Conservation (phyloP, 1,139 yeast genomes). For the Magnusiomyces fungicola region DNA sequence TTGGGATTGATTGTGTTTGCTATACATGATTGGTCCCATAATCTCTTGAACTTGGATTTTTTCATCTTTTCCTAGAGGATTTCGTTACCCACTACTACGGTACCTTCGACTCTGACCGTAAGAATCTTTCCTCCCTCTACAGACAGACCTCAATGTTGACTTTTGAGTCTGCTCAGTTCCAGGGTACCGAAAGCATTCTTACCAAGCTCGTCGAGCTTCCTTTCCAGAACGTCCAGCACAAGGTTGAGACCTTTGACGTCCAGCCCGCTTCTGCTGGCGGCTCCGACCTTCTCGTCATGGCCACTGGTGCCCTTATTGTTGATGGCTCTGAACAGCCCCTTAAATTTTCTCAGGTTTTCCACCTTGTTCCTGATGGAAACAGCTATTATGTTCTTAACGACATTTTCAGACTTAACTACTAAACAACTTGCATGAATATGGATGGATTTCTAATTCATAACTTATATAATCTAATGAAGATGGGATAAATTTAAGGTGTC, state of each 20-base stretch:
- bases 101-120: slow-evolving; percentile 88
- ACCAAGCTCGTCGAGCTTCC: slow-evolving; percentile 86
- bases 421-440: no score
- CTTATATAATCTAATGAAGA: no score
- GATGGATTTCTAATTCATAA: no score
- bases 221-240: slow-evolving; percentile 85
- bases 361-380: slow-evolving; percentile 84
- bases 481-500: no score
- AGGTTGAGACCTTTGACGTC: slow-evolving; percentile 91
- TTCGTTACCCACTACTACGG: slow-evolving; percentile 93
- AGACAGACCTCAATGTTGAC: slow-evolving; percentile 97
- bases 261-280: slow-evolving; percentile 89
- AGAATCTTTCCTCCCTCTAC: slow-evolving; percentile 88
- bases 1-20: no score
- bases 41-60: background rate
- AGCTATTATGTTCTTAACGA: slow-evolving; percentile 94
- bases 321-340: slow-evolving; percentile 95
- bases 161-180: slow-evolving; percentile 87
- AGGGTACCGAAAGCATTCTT: slow-evolving; percentile 87
- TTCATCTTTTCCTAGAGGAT: slow-evolving; percentile 39
- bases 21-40: no score
- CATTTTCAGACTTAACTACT: slow-evolving; percentile 64
- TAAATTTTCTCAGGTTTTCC: slow-evolving; percentile 96
- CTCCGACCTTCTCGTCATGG: slow-evolving; percentile 85
- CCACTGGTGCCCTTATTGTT: slow-evolving; percentile 86